phyloP scores from a whole-genome alignment of 306 rosid genomes.

The Vicia sativa region DNA sequence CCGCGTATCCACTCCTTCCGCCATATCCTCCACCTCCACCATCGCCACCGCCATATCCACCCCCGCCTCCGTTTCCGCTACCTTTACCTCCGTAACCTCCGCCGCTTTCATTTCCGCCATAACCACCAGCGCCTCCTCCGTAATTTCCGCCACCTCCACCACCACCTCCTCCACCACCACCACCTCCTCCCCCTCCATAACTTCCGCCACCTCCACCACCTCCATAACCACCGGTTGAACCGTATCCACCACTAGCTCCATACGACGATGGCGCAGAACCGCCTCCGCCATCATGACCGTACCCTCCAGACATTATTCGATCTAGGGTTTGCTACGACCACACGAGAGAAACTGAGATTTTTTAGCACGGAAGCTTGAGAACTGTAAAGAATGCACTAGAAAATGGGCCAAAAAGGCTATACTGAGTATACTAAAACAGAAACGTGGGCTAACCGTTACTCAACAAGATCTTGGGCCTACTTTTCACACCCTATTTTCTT shows the following conservation, averaged over 20 bases:
- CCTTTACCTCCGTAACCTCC: conserved; percentile 52
- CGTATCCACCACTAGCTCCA: conserved; percentile 61
- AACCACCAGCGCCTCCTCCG: conserved; percentile 44
- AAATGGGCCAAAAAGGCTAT: conserved; percentile 10
- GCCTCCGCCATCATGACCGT: conserved; percentile 79
- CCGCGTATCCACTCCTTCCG: conserved; percentile 55
- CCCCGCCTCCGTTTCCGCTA: conserved; percentile 40
- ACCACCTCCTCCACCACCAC: conserved; percentile 47
- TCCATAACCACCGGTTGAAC: conserved; percentile 53
- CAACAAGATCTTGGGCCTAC: neutral
- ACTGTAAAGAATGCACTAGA: neutral
- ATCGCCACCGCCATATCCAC: conserved; percentile 28
- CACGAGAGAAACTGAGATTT: conserved; percentile 36
- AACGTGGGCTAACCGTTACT: neutral
- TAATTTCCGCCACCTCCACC: conserved; percentile 41
- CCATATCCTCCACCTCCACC: conserved; percentile 48
- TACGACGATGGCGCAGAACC: conserved; percentile 72
- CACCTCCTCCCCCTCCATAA: conserved; percentile 42
- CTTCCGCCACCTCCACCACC: conserved; percentile 30
- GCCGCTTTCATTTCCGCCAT: conserved; percentile 39
- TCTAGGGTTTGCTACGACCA: conserved; percentile 48
- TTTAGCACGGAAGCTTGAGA: conserved; percentile 4
- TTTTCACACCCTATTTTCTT: neutral
- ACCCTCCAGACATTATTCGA: conserved; percentile 82
- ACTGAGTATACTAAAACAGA: neutral